Base-by-base conservation (phyloP, 2,329 filamentous ascomycete genomes). In the Nothopassalora personata region DNA sequence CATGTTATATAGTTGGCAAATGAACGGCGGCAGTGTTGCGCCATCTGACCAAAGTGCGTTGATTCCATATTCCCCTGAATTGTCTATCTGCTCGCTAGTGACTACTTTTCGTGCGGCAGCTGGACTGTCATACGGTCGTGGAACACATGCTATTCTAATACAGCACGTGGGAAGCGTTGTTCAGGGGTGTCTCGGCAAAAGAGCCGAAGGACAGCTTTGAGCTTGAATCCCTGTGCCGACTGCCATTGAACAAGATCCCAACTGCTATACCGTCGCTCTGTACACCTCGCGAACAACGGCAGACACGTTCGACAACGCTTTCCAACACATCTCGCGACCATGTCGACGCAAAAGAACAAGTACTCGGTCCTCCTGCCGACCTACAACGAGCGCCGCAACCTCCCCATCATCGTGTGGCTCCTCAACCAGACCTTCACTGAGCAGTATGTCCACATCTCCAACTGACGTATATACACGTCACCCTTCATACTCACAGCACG, bases 281-380 rank as follows among this genome's bases (percentile, higher is more conserved):
- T 64, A 55, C 43, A 15, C 57, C 13, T 11, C 10, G 6, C 46
- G 15, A 11, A 18, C 31, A 15, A 30, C 48, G 31, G 15, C 15
- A 47, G 18, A 28, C 18, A 5, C 36, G 27, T n/a, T 33, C 33
- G 15, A 48, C 23, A 39, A 52, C 18, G n/a, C 49, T 19, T n/a
- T 31, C 19, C 15, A 31, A 15, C 4, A 50, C 33, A n/a, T 2
- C 27, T 19, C 30, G 36, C 55, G 45, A 65, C 52, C 43, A 75
- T 73, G 71, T 70, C 74, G 52, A 67, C 74, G 79, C 58, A 81
- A 66, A 82, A 94, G 82, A 82, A 95, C 83, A 96, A 93, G 79
- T 99, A 97, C 83, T 96, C 93, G 67, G 88, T 99, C 73, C 93
- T 99, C 73, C 86, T 99, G 66, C 94, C 94, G 59, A 99, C 94